These are phyloP conservation scores for Pleurotus giganteus DNA, from an alignment of 768 basidiomycete species.

Conservation along the genomic window DNA sequence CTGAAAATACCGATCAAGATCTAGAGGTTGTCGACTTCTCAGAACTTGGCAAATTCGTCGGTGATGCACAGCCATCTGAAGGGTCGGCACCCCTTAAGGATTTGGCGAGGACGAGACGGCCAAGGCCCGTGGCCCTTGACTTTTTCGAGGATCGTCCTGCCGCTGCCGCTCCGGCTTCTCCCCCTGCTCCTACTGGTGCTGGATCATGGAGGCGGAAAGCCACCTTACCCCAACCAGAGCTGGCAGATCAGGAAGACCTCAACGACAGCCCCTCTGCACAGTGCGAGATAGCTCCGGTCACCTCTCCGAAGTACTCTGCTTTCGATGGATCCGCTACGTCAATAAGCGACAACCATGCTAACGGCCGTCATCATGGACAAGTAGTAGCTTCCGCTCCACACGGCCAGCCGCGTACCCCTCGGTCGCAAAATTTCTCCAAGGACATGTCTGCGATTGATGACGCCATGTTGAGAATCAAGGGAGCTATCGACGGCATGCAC, in stretches of 20 bases:
- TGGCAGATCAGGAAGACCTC: not conserved
- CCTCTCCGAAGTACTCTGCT: not conserved
- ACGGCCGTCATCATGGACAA: not conserved
- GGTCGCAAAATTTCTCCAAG: constrained; percentile 41
- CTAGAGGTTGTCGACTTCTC: constrained; percentile 82
- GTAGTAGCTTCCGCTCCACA: constrained; percentile 20
- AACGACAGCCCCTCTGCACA: not conserved
- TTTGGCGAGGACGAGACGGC: constrained; percentile 21
- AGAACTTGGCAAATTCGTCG: constrained; percentile 71
- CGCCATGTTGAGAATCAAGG: constrained; percentile 83
- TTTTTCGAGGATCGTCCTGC: constrained; percentile 59
- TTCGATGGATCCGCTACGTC: constrained; percentile 7
- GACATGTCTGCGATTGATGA: constrained; percentile 79
- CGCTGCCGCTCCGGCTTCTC: constrained; percentile 3
- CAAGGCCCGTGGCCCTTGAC: constrained; percentile 63
- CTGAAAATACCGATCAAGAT: constrained; percentile 49
- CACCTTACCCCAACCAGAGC: not conserved
- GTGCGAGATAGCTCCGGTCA: not conserved
- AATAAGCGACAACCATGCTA: not conserved
- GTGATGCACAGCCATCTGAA: constrained; percentile 27
- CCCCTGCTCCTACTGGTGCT: constrained; percentile 26
- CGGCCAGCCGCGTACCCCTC: constrained; percentile 31
- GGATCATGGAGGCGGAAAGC: constrained; percentile 44
- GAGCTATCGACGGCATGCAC: constrained; percentile 71
- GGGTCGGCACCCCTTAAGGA: constrained; percentile 19